Conservation (phyloP, 768 basidiomycete genomes). For the Coprinopsis sp. region DNA sequence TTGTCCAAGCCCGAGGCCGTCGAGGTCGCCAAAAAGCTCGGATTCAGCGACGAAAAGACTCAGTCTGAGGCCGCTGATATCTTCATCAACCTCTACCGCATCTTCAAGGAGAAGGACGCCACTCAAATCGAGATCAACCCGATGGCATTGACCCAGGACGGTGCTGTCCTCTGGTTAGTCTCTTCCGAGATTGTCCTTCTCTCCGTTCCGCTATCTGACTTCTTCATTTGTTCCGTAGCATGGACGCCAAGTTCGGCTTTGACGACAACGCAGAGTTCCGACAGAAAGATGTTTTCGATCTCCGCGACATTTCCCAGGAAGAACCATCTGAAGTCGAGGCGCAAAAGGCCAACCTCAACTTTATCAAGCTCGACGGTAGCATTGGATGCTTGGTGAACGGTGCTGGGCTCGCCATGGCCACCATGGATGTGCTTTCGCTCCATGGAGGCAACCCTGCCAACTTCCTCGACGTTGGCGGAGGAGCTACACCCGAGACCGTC, state of each 20-base stretch:
- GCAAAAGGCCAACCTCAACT: constrained; percentile 92
- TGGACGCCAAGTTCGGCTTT: constrained; percentile 99
- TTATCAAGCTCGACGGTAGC: constrained; percentile 97
- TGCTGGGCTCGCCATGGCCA: constrained; percentile 98
- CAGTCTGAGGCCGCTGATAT: constrained; percentile 87
- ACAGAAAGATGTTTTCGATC: constrained; percentile 80
- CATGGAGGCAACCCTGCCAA: constrained; percentile 98
- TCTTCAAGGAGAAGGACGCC: constrained; percentile 99
- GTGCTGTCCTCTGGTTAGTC: constrained; percentile 87
- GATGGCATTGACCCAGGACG: constrained; percentile 87
- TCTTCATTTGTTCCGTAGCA: constrained; percentile 45
- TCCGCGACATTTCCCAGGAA: constrained; percentile 93
- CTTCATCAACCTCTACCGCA: constrained; percentile 89
- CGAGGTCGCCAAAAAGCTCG: constrained; percentile 82
- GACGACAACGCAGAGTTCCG: constrained; percentile 99
- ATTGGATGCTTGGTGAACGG: constrained; percentile 98
- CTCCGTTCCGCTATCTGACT: not conserved
- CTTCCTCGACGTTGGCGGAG: constrained; percentile 97
- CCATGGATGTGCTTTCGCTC: constrained; percentile 97
- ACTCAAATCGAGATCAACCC: constrained; percentile 99
- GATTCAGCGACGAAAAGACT: constrained; percentile 69
- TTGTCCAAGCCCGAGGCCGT: constrained; percentile 69
- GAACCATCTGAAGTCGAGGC: constrained; percentile 98
- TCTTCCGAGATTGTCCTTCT: not conserved
- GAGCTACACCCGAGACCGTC: constrained; percentile 98